phyloP scores from a whole-genome alignment of 2,329 filamentous ascomycete species.

The Diaporthe amygdali region DNA sequence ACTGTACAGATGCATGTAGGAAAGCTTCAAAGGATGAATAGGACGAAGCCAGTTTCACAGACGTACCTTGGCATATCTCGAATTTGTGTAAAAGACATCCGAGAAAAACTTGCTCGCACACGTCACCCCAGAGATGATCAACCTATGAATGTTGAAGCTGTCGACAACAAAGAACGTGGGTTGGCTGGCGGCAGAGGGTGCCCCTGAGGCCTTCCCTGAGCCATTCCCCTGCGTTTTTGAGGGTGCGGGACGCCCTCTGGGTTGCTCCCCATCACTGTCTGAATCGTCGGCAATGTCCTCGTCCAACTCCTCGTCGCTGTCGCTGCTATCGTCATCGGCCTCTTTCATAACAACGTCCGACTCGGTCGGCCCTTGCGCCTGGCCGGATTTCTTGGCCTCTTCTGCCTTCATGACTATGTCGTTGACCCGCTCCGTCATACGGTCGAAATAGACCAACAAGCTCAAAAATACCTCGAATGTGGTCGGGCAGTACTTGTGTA shows the following conservation, averaged over 20 bases:
- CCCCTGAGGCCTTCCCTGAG: conserved; percentile 7
- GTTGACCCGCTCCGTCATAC: conserved; percentile 97
- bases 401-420: conserved; percentile 74
- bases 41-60: neutral
- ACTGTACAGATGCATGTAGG: neutral
- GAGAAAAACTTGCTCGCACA: conserved; percentile 99
- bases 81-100: conserved; percentile 98
- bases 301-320: conserved; percentile 49
- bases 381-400: conserved; percentile 49
- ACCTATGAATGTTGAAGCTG: conserved; percentile 96
- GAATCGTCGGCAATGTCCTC: conserved; percentile 57
- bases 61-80: conserved; percentile 94
- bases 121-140: conserved; percentile 96
- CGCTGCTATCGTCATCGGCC: conserved; percentile 37
- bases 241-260: conserved; percentile 14
- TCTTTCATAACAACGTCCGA: conserved; percentile 42
- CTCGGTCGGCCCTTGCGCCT: conserved; percentile 26
- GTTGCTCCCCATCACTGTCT: conserved; percentile 39
- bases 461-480: conserved; percentile 98
- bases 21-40: no score
- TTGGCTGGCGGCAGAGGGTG: conserved; percentile 32
- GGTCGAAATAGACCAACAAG: conserved; percentile 94
- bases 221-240: conserved; percentile 31
- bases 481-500: conserved; percentile 98
- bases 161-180: conserved; percentile 87